phyloP scores from a whole-genome alignment of 2,329 filamentous ascomycete species.

The Neofusicoccum sp. region DNA sequence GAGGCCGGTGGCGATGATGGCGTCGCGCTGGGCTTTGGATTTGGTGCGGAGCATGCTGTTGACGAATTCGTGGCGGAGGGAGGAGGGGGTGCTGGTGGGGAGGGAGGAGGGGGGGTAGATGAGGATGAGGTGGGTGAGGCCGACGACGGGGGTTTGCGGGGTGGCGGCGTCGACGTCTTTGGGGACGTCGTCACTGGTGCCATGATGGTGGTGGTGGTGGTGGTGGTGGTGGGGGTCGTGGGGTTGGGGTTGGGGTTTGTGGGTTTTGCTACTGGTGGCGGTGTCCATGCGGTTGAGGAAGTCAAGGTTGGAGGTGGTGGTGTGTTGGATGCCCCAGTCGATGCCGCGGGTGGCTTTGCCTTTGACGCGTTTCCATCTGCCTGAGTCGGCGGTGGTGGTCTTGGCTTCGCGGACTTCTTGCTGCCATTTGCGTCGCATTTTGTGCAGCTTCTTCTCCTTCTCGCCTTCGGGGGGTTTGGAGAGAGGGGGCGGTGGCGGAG shows the following conservation, averaged over 20 bases:
- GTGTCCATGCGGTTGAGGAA: conserved; percentile 46
- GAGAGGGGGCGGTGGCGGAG: conserved; percentile 47
- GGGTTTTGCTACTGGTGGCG: conserved; percentile 10
- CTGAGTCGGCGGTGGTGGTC: conserved; percentile 42
- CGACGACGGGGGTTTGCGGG: conserved; percentile 34
- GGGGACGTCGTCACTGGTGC: background rate
- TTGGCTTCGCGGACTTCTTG: conserved; percentile 49
- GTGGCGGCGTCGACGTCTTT: conserved; percentile 23
- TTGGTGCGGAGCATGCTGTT: conserved; percentile 46
- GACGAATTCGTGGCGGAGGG: conserved; percentile 46
- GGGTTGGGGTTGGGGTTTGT: no score
- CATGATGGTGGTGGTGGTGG: background rate
- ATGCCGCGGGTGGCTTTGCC: conserved; percentile 45
- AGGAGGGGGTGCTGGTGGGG: conserved; percentile 30
- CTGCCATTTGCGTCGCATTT: conserved; percentile 50
- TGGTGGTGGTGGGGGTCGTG: background rate
- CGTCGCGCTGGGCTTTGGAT: conserved; percentile 45
- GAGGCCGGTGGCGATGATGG: conserved; percentile 47
- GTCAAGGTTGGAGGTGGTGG: conserved; percentile 47
- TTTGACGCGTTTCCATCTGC: conserved; percentile 48
- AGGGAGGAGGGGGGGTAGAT: conserved; percentile 39
- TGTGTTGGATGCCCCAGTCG: conserved; percentile 44
- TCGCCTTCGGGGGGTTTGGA: conserved; percentile 43
- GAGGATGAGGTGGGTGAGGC: conserved; percentile 45
- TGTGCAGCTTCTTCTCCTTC: conserved; percentile 47